phyloP scores from a whole-genome alignment of 495 filamentous ascomycete genomes.

The Penicillium cosmopolitanum region DNA sequence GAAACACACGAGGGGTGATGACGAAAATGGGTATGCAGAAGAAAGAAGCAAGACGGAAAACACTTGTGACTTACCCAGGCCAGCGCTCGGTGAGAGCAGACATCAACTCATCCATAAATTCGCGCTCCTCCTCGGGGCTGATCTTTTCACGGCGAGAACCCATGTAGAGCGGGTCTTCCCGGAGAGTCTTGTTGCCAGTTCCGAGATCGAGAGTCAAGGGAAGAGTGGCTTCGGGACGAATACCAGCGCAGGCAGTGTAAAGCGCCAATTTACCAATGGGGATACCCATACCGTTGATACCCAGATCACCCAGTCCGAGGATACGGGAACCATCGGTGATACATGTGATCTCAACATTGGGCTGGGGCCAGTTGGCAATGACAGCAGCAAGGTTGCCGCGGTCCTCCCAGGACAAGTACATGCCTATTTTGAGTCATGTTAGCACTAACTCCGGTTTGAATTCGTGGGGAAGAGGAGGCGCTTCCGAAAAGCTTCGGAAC shows the following conservation, averaged over 20 bases:
- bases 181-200: slow-evolving; percentile 84
- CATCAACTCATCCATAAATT: slow-evolving; percentile 99
- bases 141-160: slow-evolving; percentile 84
- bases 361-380: slow-evolving; percentile 86
- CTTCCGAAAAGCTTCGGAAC: background rate
- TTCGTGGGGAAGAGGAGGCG: slow-evolving; percentile 17
- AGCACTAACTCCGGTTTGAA: slow-evolving; percentile 24
- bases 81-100: slow-evolving; percentile 82
- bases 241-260: slow-evolving; percentile 96
- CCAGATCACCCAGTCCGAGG: slow-evolving; percentile 92
- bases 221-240: slow-evolving; percentile 88
- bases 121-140: slow-evolving; percentile 77
- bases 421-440: slow-evolving; percentile 41
- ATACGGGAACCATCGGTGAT: slow-evolving; percentile 98
- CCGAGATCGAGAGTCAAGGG: slow-evolving; percentile 91
- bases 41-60: background rate
- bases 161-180: slow-evolving; percentile 92
- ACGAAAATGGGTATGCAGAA: background rate
- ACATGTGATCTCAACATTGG: slow-evolving; percentile 90
- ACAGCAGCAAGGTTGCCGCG: slow-evolving; percentile 80
- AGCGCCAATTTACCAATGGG: slow-evolving; percentile 93
- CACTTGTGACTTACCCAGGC: slow-evolving; percentile 63
- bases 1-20: slow-evolving; percentile 15
- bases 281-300: slow-evolving; percentile 97
- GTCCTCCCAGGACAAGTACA: slow-evolving; percentile 93